Percentiles rank a stretch among this genome's conserved stretches.
Conservation (phyloP, 2,329 filamentous ascomycete species). For the Chaetothyriales sp. region DNA sequence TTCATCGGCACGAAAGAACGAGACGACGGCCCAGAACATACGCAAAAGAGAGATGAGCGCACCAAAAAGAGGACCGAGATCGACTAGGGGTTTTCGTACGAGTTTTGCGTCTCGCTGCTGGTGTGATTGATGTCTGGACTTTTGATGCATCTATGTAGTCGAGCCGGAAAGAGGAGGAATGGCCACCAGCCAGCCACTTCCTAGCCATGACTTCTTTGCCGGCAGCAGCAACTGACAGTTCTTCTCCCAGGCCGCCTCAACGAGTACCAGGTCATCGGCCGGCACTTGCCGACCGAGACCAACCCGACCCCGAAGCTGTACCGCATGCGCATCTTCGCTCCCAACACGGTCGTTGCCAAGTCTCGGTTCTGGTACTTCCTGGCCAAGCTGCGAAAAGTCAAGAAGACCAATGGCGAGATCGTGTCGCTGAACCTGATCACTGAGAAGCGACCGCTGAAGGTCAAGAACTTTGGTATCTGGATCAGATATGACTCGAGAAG, state of each 20-base stretch:
- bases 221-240: conserved; percentile 4
- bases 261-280: conserved; percentile 99
- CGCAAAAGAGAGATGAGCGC: background rate
- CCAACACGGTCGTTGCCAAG: conserved; percentile 96
- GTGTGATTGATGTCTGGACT: background rate
- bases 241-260: conserved; percentile 72
- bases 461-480: conserved; percentile 99
- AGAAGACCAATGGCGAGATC: conserved; percentile 99
- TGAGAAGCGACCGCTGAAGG: conserved; percentile 98
- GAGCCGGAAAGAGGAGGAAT: background rate
- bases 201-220: background rate
- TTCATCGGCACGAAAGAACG: background rate
- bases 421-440: conserved; percentile 90
- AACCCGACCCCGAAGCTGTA: conserved; percentile 97
- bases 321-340: conserved; percentile 99
- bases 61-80: background rate
- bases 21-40: background rate
- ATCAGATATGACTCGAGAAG: conserved; percentile 99
- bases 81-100: background rate
- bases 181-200: background rate
- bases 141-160: background rate
- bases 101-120: background rate
- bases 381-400: conserved; percentile 97
- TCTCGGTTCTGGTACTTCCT: conserved; percentile 99
- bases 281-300: conserved; percentile 93